Percentiles rank a stretch among this genome's conserved stretches.
Conservation (phyloP, 371 early-diverging fungal species). For the Mycotypha africana region DNA sequence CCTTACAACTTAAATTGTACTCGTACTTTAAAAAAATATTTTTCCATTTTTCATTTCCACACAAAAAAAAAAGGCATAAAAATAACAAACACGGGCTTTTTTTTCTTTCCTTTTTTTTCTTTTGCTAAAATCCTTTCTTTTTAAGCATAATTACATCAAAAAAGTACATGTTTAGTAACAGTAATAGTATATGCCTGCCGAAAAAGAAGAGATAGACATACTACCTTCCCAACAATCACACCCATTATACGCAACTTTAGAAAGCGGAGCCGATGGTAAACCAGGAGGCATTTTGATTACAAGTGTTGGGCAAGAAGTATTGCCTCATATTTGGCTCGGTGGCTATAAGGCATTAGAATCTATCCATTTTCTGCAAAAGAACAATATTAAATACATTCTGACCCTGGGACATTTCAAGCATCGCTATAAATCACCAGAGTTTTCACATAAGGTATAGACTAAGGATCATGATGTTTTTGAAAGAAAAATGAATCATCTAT, state of each 20-base stretch:
- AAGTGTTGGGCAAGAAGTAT: conserved; percentile 36
- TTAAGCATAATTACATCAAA: no score
- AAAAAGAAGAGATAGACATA: not conserved
- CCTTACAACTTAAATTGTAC: no score
- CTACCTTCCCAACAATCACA: not conserved
- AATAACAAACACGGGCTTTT: not conserved
- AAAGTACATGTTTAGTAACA: no score
- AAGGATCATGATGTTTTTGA: no score
- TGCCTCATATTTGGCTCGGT: conserved; percentile 35
- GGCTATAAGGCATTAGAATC: conserved; percentile 41
- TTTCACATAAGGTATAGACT: conserved; percentile 54
- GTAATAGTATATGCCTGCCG: no score
- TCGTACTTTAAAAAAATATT: no score
- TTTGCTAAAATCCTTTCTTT: not conserved
- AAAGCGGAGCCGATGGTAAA: conserved; percentile 34
- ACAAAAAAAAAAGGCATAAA: no score
- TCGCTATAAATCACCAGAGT: conserved; percentile 23
- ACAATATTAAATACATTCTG: conserved; percentile 55
- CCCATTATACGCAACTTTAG: conserved; percentile 25
- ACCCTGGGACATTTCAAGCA: conserved; percentile 44
- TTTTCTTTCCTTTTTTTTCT: not conserved
- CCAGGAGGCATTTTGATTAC: conserved; percentile 46
- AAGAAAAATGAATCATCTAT: no score
- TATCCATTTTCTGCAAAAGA: conserved; percentile 32
- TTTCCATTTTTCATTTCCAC: no score